phyloP scores from a whole-genome alignment of 495 filamentous ascomycete species.

The Collariella sp. region DNA sequence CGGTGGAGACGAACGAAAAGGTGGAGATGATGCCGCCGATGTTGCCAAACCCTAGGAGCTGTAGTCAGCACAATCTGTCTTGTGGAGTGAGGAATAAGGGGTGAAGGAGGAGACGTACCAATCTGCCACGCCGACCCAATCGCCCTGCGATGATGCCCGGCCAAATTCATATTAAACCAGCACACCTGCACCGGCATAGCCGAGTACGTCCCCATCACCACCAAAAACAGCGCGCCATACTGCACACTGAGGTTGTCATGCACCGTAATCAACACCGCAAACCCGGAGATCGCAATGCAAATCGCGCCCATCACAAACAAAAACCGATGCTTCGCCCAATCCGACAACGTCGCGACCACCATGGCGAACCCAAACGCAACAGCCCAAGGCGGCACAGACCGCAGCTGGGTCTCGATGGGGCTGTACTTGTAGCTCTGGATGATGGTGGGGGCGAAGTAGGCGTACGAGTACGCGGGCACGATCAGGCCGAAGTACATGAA shows the following conservation, averaged over 20 bases:
- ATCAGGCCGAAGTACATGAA: conserved; percentile 89
- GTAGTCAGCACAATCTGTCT: neutral
- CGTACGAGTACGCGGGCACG: conserved; percentile 72
- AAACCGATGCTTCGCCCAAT: conserved; percentile 65
- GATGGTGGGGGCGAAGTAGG: conserved; percentile 68
- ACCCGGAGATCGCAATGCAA: conserved; percentile 56
- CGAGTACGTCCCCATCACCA: conserved; percentile 54
- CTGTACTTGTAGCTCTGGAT: conserved; percentile 57
- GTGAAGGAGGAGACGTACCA: conserved; percentile 23
- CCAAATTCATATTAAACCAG: conserved; percentile 92
- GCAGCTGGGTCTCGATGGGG: conserved; percentile 67
- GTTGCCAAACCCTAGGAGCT: conserved; percentile 62
- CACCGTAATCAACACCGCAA: conserved; percentile 59
- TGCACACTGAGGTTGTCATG: conserved; percentile 47
- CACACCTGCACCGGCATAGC: conserved; percentile 81
- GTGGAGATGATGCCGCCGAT: conserved; percentile 88
- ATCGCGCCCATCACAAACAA: conserved; percentile 60
- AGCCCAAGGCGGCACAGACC: conserved; percentile 82
- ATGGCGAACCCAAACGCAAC: conserved; percentile 67
- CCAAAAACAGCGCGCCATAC: conserved; percentile 68
- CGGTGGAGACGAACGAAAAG: conserved; percentile 65
- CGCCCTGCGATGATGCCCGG: conserved; percentile 73
- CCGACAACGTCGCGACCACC: conserved; percentile 59
- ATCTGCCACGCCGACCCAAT: conserved; percentile 86
- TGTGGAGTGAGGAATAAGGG: neutral